phyloP scores from a whole-genome alignment of 2,329 filamentous ascomycete genomes.

The Periconia digitata region DNA sequence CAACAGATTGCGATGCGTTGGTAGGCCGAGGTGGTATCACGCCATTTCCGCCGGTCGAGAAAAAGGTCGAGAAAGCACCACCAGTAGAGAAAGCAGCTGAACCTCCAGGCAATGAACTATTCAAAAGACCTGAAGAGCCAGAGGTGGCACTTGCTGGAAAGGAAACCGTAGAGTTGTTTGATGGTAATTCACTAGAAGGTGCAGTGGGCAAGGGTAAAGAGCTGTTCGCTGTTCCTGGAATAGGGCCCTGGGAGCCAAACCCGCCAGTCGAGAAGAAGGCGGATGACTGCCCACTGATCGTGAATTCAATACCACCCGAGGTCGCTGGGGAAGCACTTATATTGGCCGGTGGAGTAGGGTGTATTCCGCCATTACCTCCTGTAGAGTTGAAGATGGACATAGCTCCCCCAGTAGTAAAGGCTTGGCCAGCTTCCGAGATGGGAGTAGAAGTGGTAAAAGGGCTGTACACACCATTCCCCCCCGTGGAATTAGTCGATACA shows the following conservation, averaged over 20 bases:
- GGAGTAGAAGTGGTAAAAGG: constrained; percentile 2
- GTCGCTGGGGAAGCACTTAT: constrained; percentile 1
- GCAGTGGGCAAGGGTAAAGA: constrained; percentile 5
- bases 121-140: constrained; percentile 3
- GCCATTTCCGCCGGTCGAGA: background rate
- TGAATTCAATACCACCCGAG: constrained; percentile 4
- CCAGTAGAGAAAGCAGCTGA: background rate
- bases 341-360: background rate
- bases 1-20: constrained; percentile 6
- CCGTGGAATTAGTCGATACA: constrained; percentile 14
- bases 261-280: constrained; percentile 13
- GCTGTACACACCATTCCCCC: constrained; percentile 9
- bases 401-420: background rate
- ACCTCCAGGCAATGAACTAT: background rate
- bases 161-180: background rate
- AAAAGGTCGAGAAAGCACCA: background rate
- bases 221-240: background rate
- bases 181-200: background rate
- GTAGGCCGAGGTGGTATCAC: background rate
- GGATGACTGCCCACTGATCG: constrained; percentile 1
- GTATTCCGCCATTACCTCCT: background rate
- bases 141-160: background rate
- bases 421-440: background rate
- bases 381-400: background rate
- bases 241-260: constrained; percentile 7